Percentiles rank a stretch among this genome's conserved stretches.
Conservation (phyloP, 2,329 filamentous ascomycete genomes). For the Aphanocladium album region DNA sequence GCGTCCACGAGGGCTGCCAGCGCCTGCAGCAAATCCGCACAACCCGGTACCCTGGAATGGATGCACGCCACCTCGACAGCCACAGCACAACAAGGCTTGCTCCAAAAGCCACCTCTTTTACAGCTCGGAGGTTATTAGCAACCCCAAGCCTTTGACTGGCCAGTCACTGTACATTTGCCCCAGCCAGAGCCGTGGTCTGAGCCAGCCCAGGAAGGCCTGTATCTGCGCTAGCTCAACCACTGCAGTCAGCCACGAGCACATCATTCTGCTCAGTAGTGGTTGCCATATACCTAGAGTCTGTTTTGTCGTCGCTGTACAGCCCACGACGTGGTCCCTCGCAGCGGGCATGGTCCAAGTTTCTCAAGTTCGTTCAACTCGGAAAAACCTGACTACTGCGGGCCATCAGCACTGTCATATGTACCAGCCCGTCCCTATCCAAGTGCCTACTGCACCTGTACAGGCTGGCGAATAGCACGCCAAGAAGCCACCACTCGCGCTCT, state of each 20-base stretch:
- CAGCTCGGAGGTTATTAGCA: conserved; percentile 1
- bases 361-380: not conserved
- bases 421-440: not conserved
- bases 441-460: not conserved
- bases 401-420: not conserved
- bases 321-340: not conserved
- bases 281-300: not conserved
- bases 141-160: not conserved
- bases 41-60: conserved; percentile 9
- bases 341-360: too few relatives aligned
- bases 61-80: conserved; percentile 1
- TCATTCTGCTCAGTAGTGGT: not conserved
- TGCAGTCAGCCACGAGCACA: not conserved
- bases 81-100: not conserved
- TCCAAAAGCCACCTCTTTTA: conserved; percentile 1
- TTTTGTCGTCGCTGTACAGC: not conserved
- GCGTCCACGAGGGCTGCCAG: not conserved
- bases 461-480: not conserved
- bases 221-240: not conserved
- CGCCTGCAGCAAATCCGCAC: not conserved
- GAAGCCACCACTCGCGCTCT: not conserved
- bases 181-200: not conserved
- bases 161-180: not conserved
- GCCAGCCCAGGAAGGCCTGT: not conserved
- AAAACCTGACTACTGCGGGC: not conserved